These are phyloP conservation scores for Hyparrhenia diplandra DNA, from an alignment of 176 grass and related monocot species.

Conservation along the genomic window DNA sequence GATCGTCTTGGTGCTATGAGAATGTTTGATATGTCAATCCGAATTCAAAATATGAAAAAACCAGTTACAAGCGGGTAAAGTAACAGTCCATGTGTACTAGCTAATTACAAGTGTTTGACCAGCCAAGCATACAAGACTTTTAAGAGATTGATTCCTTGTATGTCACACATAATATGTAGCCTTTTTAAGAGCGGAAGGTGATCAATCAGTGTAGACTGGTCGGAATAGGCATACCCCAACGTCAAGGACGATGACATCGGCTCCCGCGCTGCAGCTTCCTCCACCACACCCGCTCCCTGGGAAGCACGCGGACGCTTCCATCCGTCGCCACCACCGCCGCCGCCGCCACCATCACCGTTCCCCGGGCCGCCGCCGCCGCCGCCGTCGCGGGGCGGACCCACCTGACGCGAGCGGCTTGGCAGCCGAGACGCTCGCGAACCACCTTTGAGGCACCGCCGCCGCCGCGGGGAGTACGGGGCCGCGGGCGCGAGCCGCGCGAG, in stretches of 20 bases:
- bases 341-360: constrained; percentile 24
- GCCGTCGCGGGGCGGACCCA: constrained; percentile 16
- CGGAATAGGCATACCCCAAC: constrained; percentile 60
- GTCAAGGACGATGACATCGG: constrained; percentile 83
- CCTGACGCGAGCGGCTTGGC: constrained; percentile 40
- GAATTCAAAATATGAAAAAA: neutral
- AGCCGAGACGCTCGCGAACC: constrained; percentile 74
- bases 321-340: constrained; percentile 35
- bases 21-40: neutral
- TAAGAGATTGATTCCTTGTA: neutral
- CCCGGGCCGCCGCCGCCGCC: constrained; percentile 32
- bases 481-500: constrained; percentile 49
- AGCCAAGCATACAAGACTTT: neutral
- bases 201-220: neutral
- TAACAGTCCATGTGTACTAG: neutral
- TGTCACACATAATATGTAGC: neutral
- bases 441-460: constrained; percentile 15
- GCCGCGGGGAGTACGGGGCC: constrained; percentile 7
- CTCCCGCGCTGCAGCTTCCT: constrained; percentile 40
- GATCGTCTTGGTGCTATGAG: neutral
- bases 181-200: neutral
- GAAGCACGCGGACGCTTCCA: constrained; percentile 34
- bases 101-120: neutral
- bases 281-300: constrained; percentile 35
- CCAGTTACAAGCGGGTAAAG: neutral